Base-by-base conservation (phyloP, 2,329 filamentous ascomycete genomes). In the Beauveria sp. region DNA sequence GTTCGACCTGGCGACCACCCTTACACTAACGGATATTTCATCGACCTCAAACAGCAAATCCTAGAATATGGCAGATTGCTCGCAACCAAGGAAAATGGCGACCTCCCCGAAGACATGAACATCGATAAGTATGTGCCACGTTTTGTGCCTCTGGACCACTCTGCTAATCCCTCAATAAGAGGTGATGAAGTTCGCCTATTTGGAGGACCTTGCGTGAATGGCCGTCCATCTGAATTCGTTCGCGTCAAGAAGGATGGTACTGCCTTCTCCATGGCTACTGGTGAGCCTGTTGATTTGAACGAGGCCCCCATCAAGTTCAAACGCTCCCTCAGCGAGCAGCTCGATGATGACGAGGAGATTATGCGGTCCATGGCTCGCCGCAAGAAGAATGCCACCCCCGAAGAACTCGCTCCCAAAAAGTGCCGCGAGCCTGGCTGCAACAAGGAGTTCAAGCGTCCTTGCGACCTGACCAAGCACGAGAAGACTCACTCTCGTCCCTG, bases 401-500 rank as follows among this genome's bases (percentile, higher is more conserved):
- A 93, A 75, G 89, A 96, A 73, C 85, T 93, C 55, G 86, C 90
- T 53, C 89, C 85, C 61, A 87, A 93, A 76, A 85, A 85, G 68
- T 96, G 91, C 80, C 82, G 83, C 64, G 84, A 92, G 71, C 79
- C 80, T 5, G 84, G 84, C 46, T 97, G 93, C 77, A 86, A 85
- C 74, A 97, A 96, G 77, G 86, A 93, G 74, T 97, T 97, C 79
- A 96, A 94, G 76, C 88, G 94, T 64, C 91, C 91, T n/a, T 97
- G 94, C 75, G 94, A 99, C 73, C 80, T 97, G 62, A 97, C 92
- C 66, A 97, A 97, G 80, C 94, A 99, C 76, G 90, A 96, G 78
- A 99, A 97, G 81, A 97, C 93, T 0, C 94, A 99, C 74, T 92
- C 91, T 61, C 90, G 94, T 41, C 94, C 93, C 10, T 97, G 90